Evolutionary conservation across 345 rosid genomes (phyloP).

Genomic region (rapeseed (Brassica napus)): DNA sequence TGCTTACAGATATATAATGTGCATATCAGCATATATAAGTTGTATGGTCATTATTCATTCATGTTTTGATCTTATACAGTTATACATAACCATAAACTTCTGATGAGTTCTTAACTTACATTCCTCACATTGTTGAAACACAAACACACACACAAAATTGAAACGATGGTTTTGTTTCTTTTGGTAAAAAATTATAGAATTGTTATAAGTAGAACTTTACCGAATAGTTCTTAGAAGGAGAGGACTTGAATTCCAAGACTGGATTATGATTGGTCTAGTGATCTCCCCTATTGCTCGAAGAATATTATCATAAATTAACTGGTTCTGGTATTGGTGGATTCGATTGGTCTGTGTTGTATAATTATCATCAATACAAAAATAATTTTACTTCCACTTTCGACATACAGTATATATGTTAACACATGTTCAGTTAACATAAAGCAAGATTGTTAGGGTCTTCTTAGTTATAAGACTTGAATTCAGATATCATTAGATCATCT

Average conservation of each 20-base stretch:
- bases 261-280: neutral
- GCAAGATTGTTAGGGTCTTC: neutral
- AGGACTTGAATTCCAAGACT: constrained; percentile 3
- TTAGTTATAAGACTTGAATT: neutral
- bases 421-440: neutral
- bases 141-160: neutral
- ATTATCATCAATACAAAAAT: neutral
- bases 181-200: neutral
- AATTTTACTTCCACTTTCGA: neutral
- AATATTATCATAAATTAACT: constrained; percentile 17
- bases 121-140: neutral
- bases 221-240: neutral
- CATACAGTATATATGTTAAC: neutral
- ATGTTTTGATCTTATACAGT: no score
- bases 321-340: neutral
- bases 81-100: no score
- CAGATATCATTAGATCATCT: neutral
- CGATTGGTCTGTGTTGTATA: neutral
- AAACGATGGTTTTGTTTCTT: neutral
- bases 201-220: neutral
- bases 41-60: no score
- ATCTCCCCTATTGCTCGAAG: neutral
- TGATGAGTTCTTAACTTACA: neutral
- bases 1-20: no score
- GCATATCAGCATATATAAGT: no score